A percentile compares a stretch with the other conserved stretches of the same genome.
These are phyloP conservation scores for Lenzites betulinus DNA, from an alignment of 768 basidiomycete species.

Conservation along the genomic window DNA sequence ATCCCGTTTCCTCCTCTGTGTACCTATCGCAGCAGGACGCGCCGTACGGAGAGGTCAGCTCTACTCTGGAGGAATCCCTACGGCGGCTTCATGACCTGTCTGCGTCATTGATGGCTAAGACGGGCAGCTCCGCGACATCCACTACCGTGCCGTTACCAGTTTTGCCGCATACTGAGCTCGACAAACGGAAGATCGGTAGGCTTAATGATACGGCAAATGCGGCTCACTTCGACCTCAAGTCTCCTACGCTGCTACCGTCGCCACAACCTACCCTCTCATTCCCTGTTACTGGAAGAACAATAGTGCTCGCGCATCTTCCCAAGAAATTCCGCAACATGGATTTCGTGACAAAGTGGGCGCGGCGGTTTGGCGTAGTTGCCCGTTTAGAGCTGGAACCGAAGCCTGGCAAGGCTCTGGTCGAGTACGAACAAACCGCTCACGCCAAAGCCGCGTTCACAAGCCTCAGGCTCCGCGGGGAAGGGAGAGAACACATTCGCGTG, in stretches of 20 bases:
- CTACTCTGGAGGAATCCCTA: slow-evolving; percentile 6
- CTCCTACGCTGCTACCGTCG: slow-evolving; percentile 11
- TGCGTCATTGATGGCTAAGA: neutral
- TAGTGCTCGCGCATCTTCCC: slow-evolving; percentile 30
- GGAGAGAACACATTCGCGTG: slow-evolving; percentile 31
- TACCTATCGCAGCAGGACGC: neutral
- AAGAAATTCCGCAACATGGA: slow-evolving; percentile 27
- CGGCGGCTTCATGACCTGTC: slow-evolving; percentile 8
- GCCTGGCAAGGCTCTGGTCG: slow-evolving; percentile 30
- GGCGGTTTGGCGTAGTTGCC: slow-evolving; percentile 10
- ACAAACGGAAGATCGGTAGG: slow-evolving; percentile 24
- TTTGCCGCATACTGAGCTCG: neutral
- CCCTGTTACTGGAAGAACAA: slow-evolving; percentile 21
- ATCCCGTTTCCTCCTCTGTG: neutral
- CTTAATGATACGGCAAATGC: slow-evolving; percentile 15
- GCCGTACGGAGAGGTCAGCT: neutral
- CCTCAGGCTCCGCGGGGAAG: slow-evolving; percentile 24
- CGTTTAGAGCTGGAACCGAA: slow-evolving; percentile 24
- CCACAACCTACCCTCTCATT: neutral
- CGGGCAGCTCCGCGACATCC: neutral
- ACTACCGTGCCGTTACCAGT: neutral
- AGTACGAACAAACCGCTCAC: slow-evolving; percentile 20
- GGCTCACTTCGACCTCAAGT: slow-evolving; percentile 6
- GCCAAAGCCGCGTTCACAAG: slow-evolving; percentile 27
- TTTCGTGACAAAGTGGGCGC: slow-evolving; percentile 29